Conservation (phyloP, 2,329 filamentous ascomycete species). For the Massarina eburnea region DNA sequence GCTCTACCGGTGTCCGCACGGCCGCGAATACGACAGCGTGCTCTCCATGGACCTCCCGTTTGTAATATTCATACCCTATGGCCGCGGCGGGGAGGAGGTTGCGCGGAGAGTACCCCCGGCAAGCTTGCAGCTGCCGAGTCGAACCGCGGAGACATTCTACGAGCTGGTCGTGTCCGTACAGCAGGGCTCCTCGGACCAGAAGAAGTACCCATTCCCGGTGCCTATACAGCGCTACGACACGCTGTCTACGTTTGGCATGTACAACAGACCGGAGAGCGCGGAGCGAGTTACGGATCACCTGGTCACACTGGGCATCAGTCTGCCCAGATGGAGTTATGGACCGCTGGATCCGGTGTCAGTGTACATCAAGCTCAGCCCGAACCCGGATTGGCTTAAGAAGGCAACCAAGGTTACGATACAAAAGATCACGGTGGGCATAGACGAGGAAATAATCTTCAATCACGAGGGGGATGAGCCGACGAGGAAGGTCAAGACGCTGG, state of each 20-base stretch:
- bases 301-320: slow-evolving; percentile 85
- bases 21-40: slow-evolving; percentile 83
- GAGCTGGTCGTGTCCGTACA: slow-evolving; percentile 95
- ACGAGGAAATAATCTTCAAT: slow-evolving; percentile 98
- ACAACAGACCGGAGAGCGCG: slow-evolving; percentile 90
- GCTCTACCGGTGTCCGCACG: slow-evolving; percentile 81
- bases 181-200: slow-evolving; percentile 82
- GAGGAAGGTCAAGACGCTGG: slow-evolving; percentile 83
- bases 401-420: slow-evolving; percentile 90
- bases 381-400: slow-evolving; percentile 87
- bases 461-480: slow-evolving; percentile 95
- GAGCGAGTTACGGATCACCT: slow-evolving; percentile 86
- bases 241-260: slow-evolving; percentile 98
- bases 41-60: slow-evolving; percentile 97
- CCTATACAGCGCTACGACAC: slow-evolving; percentile 94
- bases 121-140: slow-evolving; percentile 83
- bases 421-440: slow-evolving; percentile 89
- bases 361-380: slow-evolving; percentile 91
- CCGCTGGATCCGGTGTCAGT: slow-evolving; percentile 93
- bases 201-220: slow-evolving; percentile 88
- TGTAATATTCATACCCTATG: slow-evolving; percentile 95
- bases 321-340: slow-evolving; percentile 95
- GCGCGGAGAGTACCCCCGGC: slow-evolving; percentile 89
- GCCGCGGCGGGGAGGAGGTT: slow-evolving; percentile 84
- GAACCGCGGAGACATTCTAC: slow-evolving; percentile 96